Base-by-base conservation (phyloP, 345 rosid species). In the Populus davidiana region DNA sequence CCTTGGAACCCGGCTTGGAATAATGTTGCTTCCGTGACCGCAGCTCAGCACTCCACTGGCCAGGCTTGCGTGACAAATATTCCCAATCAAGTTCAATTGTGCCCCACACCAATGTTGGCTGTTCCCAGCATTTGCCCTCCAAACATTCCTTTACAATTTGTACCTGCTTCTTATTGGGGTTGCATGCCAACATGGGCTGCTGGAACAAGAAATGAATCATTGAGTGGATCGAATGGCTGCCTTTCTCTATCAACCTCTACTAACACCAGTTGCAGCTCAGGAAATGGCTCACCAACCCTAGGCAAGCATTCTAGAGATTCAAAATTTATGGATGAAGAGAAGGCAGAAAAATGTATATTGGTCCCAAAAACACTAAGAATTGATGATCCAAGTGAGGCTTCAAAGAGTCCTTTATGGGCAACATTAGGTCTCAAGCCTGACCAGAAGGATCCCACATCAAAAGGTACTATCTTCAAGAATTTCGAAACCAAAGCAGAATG, bases 331-430 rank as follows among this genome's bases (percentile, higher is more conserved):
- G 88, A 80, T 54, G 86, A 83, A 71, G 87, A 76, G 62, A 86
- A 80, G 38, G 78, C 83, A 62, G 89, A 87, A 16, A 88, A 83
- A 70, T 73, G 85, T 17, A 81, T 93, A 52, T 71, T 90, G 72
- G 91, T 87, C 65, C 94, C 98, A 0, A 94, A 91, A 74, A 90
- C 96, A 1, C 69, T 90, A 76, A 86, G 98, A 75, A 87, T 93
- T 68, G 93, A 88, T 71, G 97, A 90, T 73, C 91, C 93, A 8
- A 82, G 72, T 33, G 95, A 93, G 75, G 91, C 94, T 20, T 91
- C 95, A 36, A 94, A 87, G 84, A 91, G 94, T 83, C 91, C 94
- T 9, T 89, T 89, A 82, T 88, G 94, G 97, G 87, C 86, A 65
- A 85, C 97, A 18, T 81, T 93, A 0, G 95, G 94, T 74, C 87